Evolutionary conservation across 1,284 basidiomycete genomes (phyloP).

Genomic region (Tranzscheliella williamsii): DNA sequence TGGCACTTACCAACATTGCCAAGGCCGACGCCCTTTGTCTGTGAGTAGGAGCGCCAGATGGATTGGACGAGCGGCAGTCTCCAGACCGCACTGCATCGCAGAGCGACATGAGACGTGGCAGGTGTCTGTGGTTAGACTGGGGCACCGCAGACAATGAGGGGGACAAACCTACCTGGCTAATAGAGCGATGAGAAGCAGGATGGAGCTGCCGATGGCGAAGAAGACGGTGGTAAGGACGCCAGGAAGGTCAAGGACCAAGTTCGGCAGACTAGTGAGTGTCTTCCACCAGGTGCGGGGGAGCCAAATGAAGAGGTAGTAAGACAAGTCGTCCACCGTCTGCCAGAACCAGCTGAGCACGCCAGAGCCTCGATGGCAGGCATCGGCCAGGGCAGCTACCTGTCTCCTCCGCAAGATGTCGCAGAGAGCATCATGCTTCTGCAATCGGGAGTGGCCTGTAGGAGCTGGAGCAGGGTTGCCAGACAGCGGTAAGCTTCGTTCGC

Average conservation of each 20-base stretch:
- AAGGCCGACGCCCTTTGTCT: conserved; percentile 12
- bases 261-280: conserved; percentile 22
- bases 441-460: too few relatives aligned
- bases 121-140: too few relatives aligned
- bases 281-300: conserved; percentile 21
- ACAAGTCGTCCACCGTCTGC: conserved; percentile 7
- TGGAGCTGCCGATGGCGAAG: conserved; percentile 13
- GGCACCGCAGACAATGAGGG: too few relatives aligned
- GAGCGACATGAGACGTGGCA: too few relatives aligned
- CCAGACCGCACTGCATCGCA: conserved; percentile 12
- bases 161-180: conserved; percentile 11
- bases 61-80: conserved; percentile 15
- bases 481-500: too few relatives aligned
- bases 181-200: conserved; percentile 9
- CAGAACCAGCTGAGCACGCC: conserved; percentile 14
- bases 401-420: conserved; percentile 4
- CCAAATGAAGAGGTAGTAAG: conserved; percentile 19
- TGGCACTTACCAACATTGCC: conserved; percentile 17
- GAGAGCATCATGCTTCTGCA: background rate
- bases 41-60: conserved; percentile 10
- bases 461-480: too few relatives aligned
- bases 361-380: conserved; percentile 8
- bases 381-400: conserved; percentile 14
- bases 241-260: conserved; percentile 17
- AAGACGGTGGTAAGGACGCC: conserved; percentile 6